Conservation (phyloP, 768 basidiomycete genomes). For the Boletus reticulatus region DNA sequence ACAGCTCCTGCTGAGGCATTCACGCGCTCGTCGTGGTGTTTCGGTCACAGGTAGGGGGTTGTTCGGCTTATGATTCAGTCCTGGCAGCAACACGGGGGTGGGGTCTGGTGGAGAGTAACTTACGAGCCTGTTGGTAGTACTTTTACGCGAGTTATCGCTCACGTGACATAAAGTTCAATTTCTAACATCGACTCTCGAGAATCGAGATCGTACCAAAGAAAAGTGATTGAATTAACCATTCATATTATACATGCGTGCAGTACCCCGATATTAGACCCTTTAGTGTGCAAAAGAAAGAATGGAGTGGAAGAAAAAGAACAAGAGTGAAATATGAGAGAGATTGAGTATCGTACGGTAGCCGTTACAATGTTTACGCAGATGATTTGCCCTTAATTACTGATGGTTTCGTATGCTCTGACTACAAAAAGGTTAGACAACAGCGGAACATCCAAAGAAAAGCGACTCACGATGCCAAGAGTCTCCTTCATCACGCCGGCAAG, state of each 20-base stretch:
- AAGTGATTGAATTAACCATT: neutral
- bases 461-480: constrained; percentile 13
- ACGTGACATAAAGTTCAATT: constrained; percentile 7
- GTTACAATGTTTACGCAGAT: neutral
- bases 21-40: neutral
- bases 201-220: neutral
- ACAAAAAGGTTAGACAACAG: constrained; percentile 1
- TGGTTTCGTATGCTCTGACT: neutral
- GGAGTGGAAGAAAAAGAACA: neutral
- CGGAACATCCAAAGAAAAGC: neutral
- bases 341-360: neutral
- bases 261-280: neutral
- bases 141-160: constrained; percentile 2
- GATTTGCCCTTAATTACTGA: neutral
- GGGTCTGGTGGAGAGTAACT: neutral
- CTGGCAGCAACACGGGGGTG: neutral
- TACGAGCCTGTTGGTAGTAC: too few species aligned
- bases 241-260: neutral
- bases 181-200: too few species aligned
- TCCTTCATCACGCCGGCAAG: constrained; percentile 26
- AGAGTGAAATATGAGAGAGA: neutral
- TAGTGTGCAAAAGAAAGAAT: neutral
- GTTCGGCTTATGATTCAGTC: neutral
- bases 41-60: neutral
- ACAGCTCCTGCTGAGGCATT: neutral